Base-by-base conservation (phyloP, 225 moss, liverwort and hornwort species). In the Bryum argenteum region DNA sequence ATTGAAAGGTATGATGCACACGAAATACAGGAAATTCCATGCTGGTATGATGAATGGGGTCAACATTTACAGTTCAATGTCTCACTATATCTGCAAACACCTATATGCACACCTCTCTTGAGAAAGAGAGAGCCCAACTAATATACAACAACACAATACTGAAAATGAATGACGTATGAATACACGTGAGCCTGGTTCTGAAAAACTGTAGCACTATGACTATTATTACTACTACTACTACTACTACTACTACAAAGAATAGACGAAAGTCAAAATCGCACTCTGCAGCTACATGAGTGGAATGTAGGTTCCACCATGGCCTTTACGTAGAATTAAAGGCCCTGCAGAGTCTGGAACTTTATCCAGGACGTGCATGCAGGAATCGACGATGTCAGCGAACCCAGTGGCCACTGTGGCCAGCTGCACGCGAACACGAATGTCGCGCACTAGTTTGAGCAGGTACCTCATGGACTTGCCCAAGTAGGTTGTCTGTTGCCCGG, bases 341-440 rank as follows among this genome's bases (percentile, higher is more conserved):
- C 92, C 97, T 44, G 97, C 83, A 54, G 88, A 89, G 50, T 86
- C 86, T 19, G 94, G 92, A 72, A 98, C 90, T 85, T 87, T 91
- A 61, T 98, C 97, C 72, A 98, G 72, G 44, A 79, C 69, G 19
- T 76, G 80, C 65, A 91, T 72, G 75, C 94, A 94, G 21, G 66
- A 64, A 67, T 98, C 94, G 16, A 98, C 91, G 16, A 94, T 79
- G 64, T 98, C 97, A 58, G 92, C 76, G 58, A 98, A 91, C 20
- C 91, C 94, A 17, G 97, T 92, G 28, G 91, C 97, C 61, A 92
- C 74, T 5, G 92, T 94, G 51, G 92, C 94, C 22, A 98, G 89
- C 69, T 92, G 92, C 19, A 94, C 73, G 9, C 97, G 83, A 28
- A 87, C 85, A 51, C 82, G 85, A 65, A 98, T 82, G 56, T 98